A percentile compares a stretch with the other conserved stretches of the same genome.
phyloP scores from a whole-genome alignment of 1,284 basidiomycete genomes.

The Neotropicomus parvogracilis region DNA sequence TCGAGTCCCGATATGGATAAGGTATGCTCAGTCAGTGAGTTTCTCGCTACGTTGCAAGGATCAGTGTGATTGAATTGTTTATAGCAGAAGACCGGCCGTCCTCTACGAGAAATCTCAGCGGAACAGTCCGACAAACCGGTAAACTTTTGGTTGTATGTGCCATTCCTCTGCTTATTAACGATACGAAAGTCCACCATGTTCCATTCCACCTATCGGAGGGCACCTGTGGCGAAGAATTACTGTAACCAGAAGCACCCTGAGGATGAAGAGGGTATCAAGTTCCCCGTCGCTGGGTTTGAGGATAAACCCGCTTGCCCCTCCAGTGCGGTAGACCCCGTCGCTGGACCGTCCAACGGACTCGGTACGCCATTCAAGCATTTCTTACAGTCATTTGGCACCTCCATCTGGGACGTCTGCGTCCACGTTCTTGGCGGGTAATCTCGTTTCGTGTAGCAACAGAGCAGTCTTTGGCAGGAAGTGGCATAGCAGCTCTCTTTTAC shows the following conservation, averaged over 20 bases:
- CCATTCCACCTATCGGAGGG: neutral
- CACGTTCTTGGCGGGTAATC: slow-evolving; percentile 4
- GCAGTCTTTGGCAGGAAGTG: too few relatives aligned
- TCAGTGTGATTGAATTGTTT: neutral
- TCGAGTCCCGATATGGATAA: slow-evolving; percentile 13
- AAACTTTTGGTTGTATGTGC: neutral
- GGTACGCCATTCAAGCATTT: slow-evolving; percentile 2
- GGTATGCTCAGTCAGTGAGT: slow-evolving; percentile 15
- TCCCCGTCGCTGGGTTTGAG: too few relatives aligned
- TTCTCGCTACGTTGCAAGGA: neutral
- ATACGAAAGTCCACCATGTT: neutral
- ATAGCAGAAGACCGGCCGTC: slow-evolving; percentile 10
- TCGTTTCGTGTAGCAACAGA: too few relatives aligned
- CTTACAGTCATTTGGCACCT: slow-evolving; percentile 5
- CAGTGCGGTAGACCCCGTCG: neutral
- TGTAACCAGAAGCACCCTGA: too few relatives aligned
- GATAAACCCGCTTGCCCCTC: too few relatives aligned
- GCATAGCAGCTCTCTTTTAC: too few relatives aligned
- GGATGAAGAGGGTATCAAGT: too few relatives aligned
- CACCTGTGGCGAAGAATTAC: neutral
- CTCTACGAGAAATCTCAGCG: slow-evolving; percentile 1
- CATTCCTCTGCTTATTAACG: neutral
- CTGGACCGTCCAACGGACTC: neutral
- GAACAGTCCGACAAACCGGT: neutral
- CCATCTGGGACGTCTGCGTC: slow-evolving; percentile 2